phyloP scores from a whole-genome alignment of 2,329 filamentous ascomycete genomes.

The Amauroascus verrucosus region DNA sequence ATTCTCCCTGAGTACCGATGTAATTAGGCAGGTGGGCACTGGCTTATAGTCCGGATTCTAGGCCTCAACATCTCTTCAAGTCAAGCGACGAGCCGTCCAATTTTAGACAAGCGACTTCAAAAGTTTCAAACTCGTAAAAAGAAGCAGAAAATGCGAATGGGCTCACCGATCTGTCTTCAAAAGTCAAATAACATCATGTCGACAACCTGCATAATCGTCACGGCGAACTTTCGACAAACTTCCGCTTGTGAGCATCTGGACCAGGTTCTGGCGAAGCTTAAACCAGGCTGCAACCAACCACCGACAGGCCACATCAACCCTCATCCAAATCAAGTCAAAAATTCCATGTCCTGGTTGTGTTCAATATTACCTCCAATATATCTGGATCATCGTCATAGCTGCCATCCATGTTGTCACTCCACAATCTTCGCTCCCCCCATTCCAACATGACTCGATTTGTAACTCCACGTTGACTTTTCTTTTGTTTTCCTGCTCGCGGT shows the following conservation, averaged over 20 bases:
- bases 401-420: not conserved
- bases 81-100: no score
- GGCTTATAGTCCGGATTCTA: no score
- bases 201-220: not conserved
- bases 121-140: not conserved
- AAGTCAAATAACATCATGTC: not conserved
- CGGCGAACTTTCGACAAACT: not conserved
- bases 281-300: not conserved
- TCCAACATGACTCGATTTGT: not conserved
- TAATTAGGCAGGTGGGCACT: no score
- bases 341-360: conserved; percentile 18
- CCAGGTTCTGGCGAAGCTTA: conserved; percentile 2
- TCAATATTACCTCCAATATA: not conserved
- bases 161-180: not conserved
- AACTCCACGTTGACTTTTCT: not conserved
- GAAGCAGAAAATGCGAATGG: not conserved
- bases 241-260: not conserved
- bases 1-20: no score
- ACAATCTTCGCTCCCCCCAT: not conserved
- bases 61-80: no score
- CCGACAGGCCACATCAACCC: not conserved
- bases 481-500: not conserved
- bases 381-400: not conserved
- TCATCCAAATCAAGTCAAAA: conserved; percentile 27
- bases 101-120: no score